A percentile compares a stretch with the other conserved stretches of the same genome.
Evolutionary conservation across 2,329 filamentous ascomycete species (phyloP).

Genomic region (Endoconidiophora polonica): DNA sequence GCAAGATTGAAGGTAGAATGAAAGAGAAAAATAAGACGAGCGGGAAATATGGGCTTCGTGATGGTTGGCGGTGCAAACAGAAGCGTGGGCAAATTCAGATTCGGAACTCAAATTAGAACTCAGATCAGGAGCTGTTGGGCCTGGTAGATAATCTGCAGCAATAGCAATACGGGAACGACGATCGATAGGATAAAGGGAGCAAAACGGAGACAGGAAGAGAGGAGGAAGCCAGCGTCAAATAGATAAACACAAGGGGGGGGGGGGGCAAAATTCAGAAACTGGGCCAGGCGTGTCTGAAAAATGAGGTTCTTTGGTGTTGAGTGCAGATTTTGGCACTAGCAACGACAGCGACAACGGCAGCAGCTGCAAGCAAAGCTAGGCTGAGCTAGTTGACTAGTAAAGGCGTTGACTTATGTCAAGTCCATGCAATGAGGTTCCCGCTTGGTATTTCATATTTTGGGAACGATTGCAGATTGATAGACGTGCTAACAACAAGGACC

Average conservation of each 20-base stretch:
- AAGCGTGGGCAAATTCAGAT: conserved; percentile 3
- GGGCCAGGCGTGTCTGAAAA: too few species aligned
- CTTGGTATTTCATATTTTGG: neutral
- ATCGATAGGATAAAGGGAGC: conserved; percentile 5
- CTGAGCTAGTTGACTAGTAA: too few species aligned
- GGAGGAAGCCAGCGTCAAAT: conserved; percentile 12
- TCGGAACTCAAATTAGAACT: too few species aligned
- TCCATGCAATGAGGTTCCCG: too few species aligned
- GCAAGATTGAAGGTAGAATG: conserved; percentile 1
- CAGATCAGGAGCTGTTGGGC: too few species aligned
- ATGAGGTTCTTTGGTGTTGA: too few species aligned
- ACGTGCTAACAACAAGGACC: too few species aligned
- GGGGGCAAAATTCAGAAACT: neutral
- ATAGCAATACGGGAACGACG: conserved; percentile 9
- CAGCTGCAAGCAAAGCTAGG: too few species aligned
- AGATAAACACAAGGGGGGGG: neutral
- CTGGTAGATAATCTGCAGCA: neutral
- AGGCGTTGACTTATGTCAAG: too few species aligned
- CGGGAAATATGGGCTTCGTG: conserved; percentile 11
- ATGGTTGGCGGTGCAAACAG: conserved; percentile 8
- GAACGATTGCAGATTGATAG: too few species aligned
- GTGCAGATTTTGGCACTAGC: too few species aligned
- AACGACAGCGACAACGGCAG: too few species aligned
- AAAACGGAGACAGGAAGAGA: conserved; percentile 11
- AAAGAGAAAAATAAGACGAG: neutral